Evolutionary conservation across 2,329 filamentous ascomycete species (phyloP).

Genomic region (Chaetomiaceae sp.): DNA sequence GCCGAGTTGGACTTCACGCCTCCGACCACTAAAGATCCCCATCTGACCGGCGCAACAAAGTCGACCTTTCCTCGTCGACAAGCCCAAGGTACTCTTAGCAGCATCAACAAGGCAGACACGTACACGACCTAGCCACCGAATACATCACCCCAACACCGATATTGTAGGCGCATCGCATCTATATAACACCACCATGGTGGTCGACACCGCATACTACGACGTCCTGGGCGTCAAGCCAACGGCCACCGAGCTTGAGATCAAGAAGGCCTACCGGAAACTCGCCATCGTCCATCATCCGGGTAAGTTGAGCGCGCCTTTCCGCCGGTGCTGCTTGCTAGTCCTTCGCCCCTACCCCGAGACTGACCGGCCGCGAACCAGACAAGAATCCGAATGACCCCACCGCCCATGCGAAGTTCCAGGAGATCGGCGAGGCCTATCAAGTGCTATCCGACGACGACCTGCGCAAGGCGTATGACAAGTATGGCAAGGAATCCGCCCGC

Average conservation of each 20-base stretch:
- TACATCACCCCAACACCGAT: not conserved
- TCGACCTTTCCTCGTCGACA: not conserved
- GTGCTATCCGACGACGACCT: constrained; percentile 85
- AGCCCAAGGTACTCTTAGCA: not conserved
- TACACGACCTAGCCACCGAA: no score
- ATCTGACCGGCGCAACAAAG: no score
- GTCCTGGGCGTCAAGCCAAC: constrained; percentile 77
- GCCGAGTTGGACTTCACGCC: no score
- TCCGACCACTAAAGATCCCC: no score
- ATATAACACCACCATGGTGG: constrained; percentile 60
- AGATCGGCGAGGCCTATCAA: constrained; percentile 68
- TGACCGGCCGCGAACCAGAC: constrained; percentile 48
- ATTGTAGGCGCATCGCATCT: not conserved
- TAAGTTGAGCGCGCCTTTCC: constrained; percentile 35
- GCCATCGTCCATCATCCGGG: constrained; percentile 91
- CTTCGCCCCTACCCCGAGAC: not conserved
- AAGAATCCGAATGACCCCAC: constrained; percentile 97
- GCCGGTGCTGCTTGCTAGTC: not conserved
- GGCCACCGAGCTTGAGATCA: constrained; percentile 88
- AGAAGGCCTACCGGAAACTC: constrained; percentile 92
- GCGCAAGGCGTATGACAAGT: constrained; percentile 91
- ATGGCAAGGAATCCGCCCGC: constrained; percentile 90
- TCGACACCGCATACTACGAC: constrained; percentile 86
- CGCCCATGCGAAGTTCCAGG: constrained; percentile 91
- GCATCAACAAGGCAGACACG: not conserved